Percentiles rank a stretch among this genome's conserved stretches.
phyloP scores from a whole-genome alignment of 2,329 filamentous ascomycete genomes.

The Diaporthe aspalathi region DNA sequence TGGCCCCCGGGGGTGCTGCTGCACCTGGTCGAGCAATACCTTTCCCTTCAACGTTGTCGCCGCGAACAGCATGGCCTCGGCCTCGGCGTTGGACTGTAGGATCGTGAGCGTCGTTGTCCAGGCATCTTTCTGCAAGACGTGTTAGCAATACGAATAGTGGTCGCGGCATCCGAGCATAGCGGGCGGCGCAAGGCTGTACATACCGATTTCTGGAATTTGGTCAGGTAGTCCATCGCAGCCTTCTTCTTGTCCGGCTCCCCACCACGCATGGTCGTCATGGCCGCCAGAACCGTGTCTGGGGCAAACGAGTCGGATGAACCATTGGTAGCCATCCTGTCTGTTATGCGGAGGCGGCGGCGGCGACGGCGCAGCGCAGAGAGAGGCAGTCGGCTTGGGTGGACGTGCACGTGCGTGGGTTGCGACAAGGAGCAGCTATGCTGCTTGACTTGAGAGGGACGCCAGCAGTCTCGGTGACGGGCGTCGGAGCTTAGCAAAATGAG shows the following conservation, averaged over 20 bases:
- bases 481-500: conserved; percentile 24
- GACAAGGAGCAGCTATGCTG: conserved; percentile 37
- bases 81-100: conserved; percentile 82
- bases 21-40: conserved; percentile 63
- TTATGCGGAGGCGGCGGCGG: conserved; percentile 23
- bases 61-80: conserved; percentile 92
- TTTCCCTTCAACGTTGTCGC: conserved; percentile 98
- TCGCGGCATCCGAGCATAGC: neutral
- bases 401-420: conserved; percentile 41
- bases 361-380: conserved; percentile 38
- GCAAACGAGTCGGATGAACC: conserved; percentile 77
- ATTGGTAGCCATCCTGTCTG: conserved; percentile 72
- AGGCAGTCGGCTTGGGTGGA: conserved; percentile 41
- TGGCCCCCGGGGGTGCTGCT: conserved; percentile 34
- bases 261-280: conserved; percentile 91
- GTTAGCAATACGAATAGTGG: conserved; percentile 15
- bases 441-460: conserved; percentile 32
- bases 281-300: conserved; percentile 80
- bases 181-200: conserved; percentile 46
- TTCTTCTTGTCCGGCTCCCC: conserved; percentile 86
- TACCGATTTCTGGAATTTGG: conserved; percentile 98
- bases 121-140: conserved; percentile 78
- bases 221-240: conserved; percentile 85
- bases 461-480: conserved; percentile 10
- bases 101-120: conserved; percentile 91